Evolutionary conservation across 345 rosid species (phyloP).

Genomic region (Rubroshorea leprosula): DNA sequence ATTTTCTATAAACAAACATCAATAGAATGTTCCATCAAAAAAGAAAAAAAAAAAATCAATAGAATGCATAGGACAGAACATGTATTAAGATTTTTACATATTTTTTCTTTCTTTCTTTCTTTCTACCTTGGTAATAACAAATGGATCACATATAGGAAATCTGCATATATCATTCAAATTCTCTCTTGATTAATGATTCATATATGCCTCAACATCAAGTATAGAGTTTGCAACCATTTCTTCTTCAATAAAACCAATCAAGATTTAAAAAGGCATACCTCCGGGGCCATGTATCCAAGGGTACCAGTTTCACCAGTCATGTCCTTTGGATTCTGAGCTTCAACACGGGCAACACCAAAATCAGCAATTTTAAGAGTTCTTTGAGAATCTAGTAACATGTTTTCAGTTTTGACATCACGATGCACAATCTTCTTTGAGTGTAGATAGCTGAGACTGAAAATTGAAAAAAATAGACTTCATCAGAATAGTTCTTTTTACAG

Average conservation of each 20-base stretch:
- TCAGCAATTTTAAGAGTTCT: constrained; percentile 82
- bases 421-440: constrained; percentile 88
- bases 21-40: too few species aligned
- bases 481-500: background rate
- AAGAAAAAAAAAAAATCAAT: too few species aligned
- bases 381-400: constrained; percentile 65
- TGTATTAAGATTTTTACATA: too few species aligned
- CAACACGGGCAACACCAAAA: constrained; percentile 97
- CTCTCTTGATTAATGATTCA: too few species aligned
- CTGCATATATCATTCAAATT: too few species aligned
- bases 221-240: background rate
- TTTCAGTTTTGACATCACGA: constrained; percentile 93
- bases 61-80: too few species aligned
- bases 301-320: constrained; percentile 99
- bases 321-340: constrained; percentile 87
- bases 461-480: constrained; percentile 3
- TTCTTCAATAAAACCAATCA: background rate
- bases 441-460: constrained; percentile 78
- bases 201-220: background rate
- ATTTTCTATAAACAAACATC: background rate
- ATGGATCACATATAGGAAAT: too few species aligned
- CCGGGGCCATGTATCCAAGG: constrained; percentile 97
- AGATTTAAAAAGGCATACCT: constrained; percentile 41
- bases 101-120: too few species aligned
- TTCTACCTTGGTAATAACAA: too few species aligned